phyloP scores from a whole-genome alignment of 441 rosid genomes.

The Capsella rubella region DNA sequence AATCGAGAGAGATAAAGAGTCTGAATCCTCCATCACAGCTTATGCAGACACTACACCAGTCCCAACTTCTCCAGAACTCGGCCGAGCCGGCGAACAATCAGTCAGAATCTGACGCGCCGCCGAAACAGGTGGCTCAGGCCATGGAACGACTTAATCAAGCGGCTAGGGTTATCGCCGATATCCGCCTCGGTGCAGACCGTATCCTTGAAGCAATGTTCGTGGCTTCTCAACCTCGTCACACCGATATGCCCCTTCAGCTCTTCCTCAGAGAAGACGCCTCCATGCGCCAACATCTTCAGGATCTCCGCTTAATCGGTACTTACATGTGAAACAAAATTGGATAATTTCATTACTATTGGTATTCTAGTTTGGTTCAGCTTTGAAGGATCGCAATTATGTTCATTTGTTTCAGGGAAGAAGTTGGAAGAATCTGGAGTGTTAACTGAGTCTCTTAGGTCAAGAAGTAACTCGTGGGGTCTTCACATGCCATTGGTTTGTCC shows the following conservation, averaged over 20 bases:
- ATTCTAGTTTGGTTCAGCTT: background rate
- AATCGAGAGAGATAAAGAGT: conserved; percentile 5
- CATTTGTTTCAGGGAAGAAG: conserved; percentile 64
- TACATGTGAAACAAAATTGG: background rate
- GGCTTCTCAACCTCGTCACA: conserved; percentile 71
- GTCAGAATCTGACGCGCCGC: conserved; percentile 72
- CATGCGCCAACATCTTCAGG: conserved; percentile 88
- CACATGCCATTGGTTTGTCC: conserved; percentile 97
- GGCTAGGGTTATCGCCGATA: conserved; percentile 84
- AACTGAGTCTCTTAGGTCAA: conserved; percentile 72
- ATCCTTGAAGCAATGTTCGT: conserved; percentile 86
- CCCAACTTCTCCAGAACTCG: conserved; percentile 42
- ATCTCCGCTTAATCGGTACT: conserved; percentile 78
- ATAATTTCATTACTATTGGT: background rate
- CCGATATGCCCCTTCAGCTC: conserved; percentile 60
- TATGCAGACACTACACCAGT: conserved; percentile 49
- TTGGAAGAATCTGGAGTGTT: conserved; percentile 92
- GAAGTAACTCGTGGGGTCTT: conserved; percentile 93
- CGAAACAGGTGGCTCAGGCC: conserved; percentile 94
- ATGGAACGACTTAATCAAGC: conserved; percentile 95
- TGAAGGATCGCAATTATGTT: background rate
- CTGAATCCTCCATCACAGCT: conserved; percentile 40
- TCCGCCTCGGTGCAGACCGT: conserved; percentile 91
- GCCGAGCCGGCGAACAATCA: conserved; percentile 42
- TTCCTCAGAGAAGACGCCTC: conserved; percentile 78